Evolutionary conservation across 1,139 yeast species (phyloP), one percentile per base, ranked within the genome.

Genomic region (Pichia sp.): DNA sequence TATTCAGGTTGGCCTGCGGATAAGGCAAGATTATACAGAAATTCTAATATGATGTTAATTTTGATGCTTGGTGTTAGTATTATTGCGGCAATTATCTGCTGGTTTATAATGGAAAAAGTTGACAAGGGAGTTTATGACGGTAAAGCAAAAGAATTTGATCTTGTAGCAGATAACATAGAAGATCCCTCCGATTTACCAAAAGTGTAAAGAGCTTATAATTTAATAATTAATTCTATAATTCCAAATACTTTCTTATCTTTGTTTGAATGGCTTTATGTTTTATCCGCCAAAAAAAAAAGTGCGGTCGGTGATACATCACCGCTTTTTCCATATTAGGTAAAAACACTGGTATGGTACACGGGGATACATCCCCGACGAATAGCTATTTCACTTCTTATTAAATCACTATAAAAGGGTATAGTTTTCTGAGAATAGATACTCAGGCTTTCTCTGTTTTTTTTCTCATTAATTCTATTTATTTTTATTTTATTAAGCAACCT

Each of bases 1-100:
- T 87, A 86, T 64, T 64, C 77, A 24, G 96, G 96, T 5, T 87
- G 96, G 96, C 90, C 94, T 0, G 84, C 73, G 1, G 96, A 87
- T 62, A 70, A 61, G 11, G 69, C 70, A 3, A 67, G 87, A 52
- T 68, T 79, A 41, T 87, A 68, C 66, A 68, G 75, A 52, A 69
- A 86, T 62, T 80, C 90, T 39, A 87, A 87, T 61, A 85, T 87
- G 95, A 86, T 87, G 69, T 71, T 87, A 66, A 87, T 87, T 28
- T 71, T 80, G 30, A 83, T 87, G 70, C 69, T 82, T 51, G 95
- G 94, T 8, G 71, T 75, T 34, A 80, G 89, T 64, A 82, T 85
- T 39, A 53, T 85, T 16, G 57, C 76, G 6, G 70, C 76, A 11
- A 61, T 63, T 28, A 57, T 57, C 4, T 48, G 51, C 26, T 51